Base-by-base conservation (phyloP, 2,329 filamentous ascomycete species). In the Penicillium polonicum region DNA sequence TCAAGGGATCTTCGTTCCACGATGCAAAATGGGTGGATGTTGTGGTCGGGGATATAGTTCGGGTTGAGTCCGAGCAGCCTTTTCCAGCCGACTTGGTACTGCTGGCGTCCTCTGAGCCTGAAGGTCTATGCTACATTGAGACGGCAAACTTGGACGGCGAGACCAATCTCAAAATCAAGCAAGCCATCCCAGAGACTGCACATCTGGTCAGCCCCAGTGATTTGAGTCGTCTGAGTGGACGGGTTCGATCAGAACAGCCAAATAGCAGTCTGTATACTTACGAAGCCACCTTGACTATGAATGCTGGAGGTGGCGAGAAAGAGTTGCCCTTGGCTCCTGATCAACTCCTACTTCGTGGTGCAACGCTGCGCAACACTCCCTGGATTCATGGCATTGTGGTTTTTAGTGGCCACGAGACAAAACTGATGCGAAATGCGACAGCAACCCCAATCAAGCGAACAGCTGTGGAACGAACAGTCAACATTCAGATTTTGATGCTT, bases 251-350 rank as follows among this genome's bases (percentile, higher is more conserved):
- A 1, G 94, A 99, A 76, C 94, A 97, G 74, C 94, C 94, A 23
- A 99, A 99, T 80, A 97, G 92, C 79, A 97, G 92, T 75, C 80
- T 99, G 36, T 99, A 99, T 76, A 99, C 94, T 0, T 99, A 97
- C 73, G 95, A 99, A 76, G 94, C 92, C 39, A 97, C 93, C 1
- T 75, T 99, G 73, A 97, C 92, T 0, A 89, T 97, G 83, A 87
- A 93, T 68, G 84, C 89, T 45, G 92, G 92, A 43, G 92, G 92
- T 19, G 91, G 92, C 36, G 94, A 99, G 76, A 96, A 95, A 76
- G 93, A 97, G 72, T 78, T 97, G 48, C 83, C 95, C 1, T 77
- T 99, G 54, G 90, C 90, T 64, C 94, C 94, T 0, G 94, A 99
- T 72, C 94, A 99, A 75, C 83, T 99, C 41, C 82, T 99, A 19